These are phyloP conservation scores for Ceriops zippeliana DNA, from an alignment of 345 rosid species.

Conservation along the genomic window DNA sequence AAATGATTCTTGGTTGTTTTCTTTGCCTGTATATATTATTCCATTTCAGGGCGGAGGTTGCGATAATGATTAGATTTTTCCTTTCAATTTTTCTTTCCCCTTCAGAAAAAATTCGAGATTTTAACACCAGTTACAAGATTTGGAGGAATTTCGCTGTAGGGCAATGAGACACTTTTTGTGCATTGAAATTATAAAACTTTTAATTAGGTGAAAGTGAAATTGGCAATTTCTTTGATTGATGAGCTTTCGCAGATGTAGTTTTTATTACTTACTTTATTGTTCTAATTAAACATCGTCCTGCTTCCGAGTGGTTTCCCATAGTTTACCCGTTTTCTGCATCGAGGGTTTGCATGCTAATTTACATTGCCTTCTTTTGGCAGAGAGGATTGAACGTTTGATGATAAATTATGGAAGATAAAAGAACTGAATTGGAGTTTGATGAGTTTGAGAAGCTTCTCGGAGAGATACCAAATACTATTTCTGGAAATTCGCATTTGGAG, in stretches of 20 bases:
- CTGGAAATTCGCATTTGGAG: constrained; percentile 44
- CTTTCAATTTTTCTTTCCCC: too few species aligned
- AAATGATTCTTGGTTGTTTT: constrained; percentile 1
- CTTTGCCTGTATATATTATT: background rate
- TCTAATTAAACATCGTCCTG: background rate
- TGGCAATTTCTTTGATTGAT: background rate
- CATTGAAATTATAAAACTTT: background rate
- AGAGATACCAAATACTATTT: constrained; percentile 77
- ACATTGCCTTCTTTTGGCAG: constrained; percentile 13
- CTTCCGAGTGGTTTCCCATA: constrained; percentile 3
- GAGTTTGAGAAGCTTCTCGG: constrained; percentile 76
- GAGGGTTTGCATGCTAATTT: constrained; percentile 23
- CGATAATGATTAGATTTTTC: background rate
- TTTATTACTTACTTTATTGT: background rate
- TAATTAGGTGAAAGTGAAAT: background rate
- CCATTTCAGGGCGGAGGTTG: background rate
- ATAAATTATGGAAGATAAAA: constrained; percentile 51
- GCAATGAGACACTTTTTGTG: constrained; percentile 4
- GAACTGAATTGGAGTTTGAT: constrained; percentile 55
- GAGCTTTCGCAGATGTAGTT: background rate
- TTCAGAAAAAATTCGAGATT: too few species aligned
- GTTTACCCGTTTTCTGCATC: constrained; percentile 14
- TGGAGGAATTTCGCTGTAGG: background rate
- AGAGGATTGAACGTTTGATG: background rate
- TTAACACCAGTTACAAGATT: too few species aligned